A percentile compares a stretch with the other conserved stretches of the same genome.
Conservation (phyloP, 345 rosid genomes). For the Camelina hispida region DNA sequence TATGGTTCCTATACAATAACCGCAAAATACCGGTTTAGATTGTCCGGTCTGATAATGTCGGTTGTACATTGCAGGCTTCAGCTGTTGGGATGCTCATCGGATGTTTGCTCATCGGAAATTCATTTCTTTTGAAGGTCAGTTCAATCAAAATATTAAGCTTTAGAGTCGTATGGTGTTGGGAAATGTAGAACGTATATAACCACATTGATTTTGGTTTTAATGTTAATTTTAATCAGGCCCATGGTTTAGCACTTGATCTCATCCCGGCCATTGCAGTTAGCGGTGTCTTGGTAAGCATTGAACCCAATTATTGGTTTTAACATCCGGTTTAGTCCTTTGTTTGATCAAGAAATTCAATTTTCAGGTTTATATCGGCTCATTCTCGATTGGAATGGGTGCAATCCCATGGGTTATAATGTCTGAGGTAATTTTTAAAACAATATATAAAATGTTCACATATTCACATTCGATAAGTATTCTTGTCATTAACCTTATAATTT, state of each 20-base stretch:
- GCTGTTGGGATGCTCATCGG: slow-evolving; percentile 51
- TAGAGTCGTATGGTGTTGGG: not conserved
- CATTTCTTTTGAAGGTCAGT: slow-evolving; percentile 54
- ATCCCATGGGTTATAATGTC: slow-evolving; percentile 63
- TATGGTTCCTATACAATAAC: slow-evolving; percentile 13
- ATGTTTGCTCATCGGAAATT: slow-evolving; percentile 46
- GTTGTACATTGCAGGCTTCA: slow-evolving; percentile 45
- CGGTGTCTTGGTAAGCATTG: slow-evolving; percentile 53
- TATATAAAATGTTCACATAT: not conserved
- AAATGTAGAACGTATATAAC: not conserved
- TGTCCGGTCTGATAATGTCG: not conserved
- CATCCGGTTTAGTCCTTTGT: not conserved
- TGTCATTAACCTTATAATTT: not conserved
- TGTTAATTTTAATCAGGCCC: slow-evolving; percentile 38
- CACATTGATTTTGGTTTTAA: slow-evolving; percentile 1
- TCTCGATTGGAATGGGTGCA: slow-evolving; percentile 57
- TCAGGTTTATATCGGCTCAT: slow-evolving; percentile 50
- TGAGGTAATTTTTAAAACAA: slow-evolving; percentile 37
- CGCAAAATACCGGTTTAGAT: not conserved
- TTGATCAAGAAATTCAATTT: not conserved
- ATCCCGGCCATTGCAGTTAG: slow-evolving; percentile 49
- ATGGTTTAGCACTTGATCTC: slow-evolving; percentile 40
- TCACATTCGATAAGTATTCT: not conserved
- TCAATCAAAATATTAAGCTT: not conserved
- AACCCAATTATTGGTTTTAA: not conserved